Conservation (phyloP, 495 filamentous ascomycete species). For the Cercophora samala region DNA sequence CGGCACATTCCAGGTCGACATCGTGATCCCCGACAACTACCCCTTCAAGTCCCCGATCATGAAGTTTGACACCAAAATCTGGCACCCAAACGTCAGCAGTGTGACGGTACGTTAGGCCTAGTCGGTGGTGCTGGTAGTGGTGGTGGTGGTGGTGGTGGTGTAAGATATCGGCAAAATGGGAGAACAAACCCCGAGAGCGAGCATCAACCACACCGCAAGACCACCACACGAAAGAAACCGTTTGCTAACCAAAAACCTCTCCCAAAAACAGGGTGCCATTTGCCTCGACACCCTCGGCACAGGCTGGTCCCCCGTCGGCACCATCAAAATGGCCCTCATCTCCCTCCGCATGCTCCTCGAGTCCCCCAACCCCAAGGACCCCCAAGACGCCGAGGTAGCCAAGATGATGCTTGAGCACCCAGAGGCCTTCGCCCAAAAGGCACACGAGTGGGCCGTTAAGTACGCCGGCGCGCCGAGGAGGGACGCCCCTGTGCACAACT, state of each 20-base stretch:
- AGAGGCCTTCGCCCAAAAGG: slow-evolving; percentile 74
- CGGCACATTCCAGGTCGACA: slow-evolving; percentile 77
- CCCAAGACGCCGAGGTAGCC: slow-evolving; percentile 94
- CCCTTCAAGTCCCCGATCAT: slow-evolving; percentile 90
- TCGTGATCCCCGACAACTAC: slow-evolving; percentile 83
- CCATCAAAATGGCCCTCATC: slow-evolving; percentile 90
- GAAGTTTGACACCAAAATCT: slow-evolving; percentile 92
- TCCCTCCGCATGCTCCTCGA: slow-evolving; percentile 90
- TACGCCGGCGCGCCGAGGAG: slow-evolving; percentile 74
- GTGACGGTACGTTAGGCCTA: slow-evolving; percentile 67
- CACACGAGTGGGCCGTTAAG: slow-evolving; percentile 83
- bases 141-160: too few relatives aligned
- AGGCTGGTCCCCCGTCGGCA: slow-evolving; percentile 92
- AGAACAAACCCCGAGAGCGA: not conserved
- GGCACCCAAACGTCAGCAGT: slow-evolving; percentile 96
- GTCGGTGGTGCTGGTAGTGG: too few relatives aligned
- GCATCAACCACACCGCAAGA: not conserved
- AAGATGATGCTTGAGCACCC: slow-evolving; percentile 80
- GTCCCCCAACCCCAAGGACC: slow-evolving; percentile 92
- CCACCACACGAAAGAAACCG: not conserved
- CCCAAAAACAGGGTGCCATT: slow-evolving; percentile 75
- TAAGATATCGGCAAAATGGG: not conserved
- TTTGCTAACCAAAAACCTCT: slow-evolving; percentile 7
- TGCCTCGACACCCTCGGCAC: slow-evolving; percentile 89
- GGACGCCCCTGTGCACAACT: slow-evolving; percentile 20